Base-by-base conservation (phyloP, 1,284 basidiomycete species). In the Irpex sp. region DNA sequence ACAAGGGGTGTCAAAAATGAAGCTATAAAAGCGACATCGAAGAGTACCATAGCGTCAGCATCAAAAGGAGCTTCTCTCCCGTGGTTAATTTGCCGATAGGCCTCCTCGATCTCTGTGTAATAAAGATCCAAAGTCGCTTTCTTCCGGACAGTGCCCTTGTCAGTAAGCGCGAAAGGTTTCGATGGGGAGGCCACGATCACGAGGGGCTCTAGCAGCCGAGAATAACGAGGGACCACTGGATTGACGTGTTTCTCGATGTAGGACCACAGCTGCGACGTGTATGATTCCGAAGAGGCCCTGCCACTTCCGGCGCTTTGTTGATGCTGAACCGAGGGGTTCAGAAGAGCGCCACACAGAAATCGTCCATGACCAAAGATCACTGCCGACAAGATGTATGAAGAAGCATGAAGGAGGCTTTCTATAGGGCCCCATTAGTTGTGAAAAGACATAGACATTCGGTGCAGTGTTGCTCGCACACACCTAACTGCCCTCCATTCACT, bases 221-320 rank as follows among this genome's bases (percentile, higher is more conserved):
- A 64, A 38, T 64, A 27, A 13, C 62, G 62, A 43, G 62, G 62
- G 24, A 64, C 62, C 10, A 20, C 20, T 6, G 9, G 24, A 27
- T 64, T 64, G 10, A 64, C 38, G 62, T 64, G 62, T 13, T 20
- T 43, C 24, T 64, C 62, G 27, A 43, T 38, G n/a, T 64, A 64
- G 10, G 32, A 18, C 24, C 62, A 43, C 6, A 64, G 10, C 18
- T n/a, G 27, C 27, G 27, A 27, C 27, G 27, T 27, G 27, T 27
- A 27, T 27, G 27, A 27, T 44, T 22, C n/a, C 9, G 15, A 6
- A 22, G 70, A 20, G 15, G 78, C 79, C 76, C 79, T 78, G 66
- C 79, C 86, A 76, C 84, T 85, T n/a, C 85, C 74, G 22, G 84
- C 76, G 20, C 83, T 83, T 64, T 86, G 1, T 84, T 84, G 18